Conservation (phyloP, 768 basidiomycete genomes). For the Crucibulum laeve region DNA sequence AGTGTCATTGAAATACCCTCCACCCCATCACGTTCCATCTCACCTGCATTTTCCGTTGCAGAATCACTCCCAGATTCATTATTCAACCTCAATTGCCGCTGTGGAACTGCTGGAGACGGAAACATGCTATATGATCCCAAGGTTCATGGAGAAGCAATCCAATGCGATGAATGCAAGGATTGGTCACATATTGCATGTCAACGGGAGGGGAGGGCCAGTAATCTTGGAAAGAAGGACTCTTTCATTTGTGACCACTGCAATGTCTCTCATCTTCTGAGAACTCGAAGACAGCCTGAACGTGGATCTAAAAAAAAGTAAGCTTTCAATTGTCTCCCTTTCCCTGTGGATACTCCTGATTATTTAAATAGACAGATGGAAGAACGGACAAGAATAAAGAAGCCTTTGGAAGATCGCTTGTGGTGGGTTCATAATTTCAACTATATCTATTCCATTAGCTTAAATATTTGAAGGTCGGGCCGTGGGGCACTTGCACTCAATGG, state of each 20-base stretch:
- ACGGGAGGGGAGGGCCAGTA: slow-evolving; percentile 14
- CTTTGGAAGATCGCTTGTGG: not conserved
- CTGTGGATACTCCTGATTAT: not conserved
- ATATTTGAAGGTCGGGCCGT: not conserved
- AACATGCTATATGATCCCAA: not conserved
- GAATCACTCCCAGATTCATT: not conserved
- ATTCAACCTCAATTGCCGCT: too few species aligned
- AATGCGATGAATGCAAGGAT: slow-evolving; percentile 12
- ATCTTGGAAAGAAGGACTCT: slow-evolving; percentile 2
- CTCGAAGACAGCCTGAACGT: too few species aligned
- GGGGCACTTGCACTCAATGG: not conserved
- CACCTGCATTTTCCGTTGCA: not conserved
- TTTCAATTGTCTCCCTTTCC: not conserved
- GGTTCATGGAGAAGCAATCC: slow-evolving; percentile 14
- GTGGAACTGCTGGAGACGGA: too few species aligned
- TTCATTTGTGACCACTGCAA: slow-evolving; percentile 15
- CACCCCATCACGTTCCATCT: not conserved
- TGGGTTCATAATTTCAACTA: not conserved
- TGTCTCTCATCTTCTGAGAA: not conserved
- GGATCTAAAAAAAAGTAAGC: too few species aligned
- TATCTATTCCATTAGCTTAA: too few species aligned
- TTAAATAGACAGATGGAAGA: not conserved
- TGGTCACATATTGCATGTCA: slow-evolving; percentile 24
- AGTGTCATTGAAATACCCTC: not conserved
- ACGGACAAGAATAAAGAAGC: not conserved